These are phyloP conservation scores for Fusarium foetens DNA, from an alignment of 2,329 filamentous ascomycete species.

Conservation along the genomic window DNA sequence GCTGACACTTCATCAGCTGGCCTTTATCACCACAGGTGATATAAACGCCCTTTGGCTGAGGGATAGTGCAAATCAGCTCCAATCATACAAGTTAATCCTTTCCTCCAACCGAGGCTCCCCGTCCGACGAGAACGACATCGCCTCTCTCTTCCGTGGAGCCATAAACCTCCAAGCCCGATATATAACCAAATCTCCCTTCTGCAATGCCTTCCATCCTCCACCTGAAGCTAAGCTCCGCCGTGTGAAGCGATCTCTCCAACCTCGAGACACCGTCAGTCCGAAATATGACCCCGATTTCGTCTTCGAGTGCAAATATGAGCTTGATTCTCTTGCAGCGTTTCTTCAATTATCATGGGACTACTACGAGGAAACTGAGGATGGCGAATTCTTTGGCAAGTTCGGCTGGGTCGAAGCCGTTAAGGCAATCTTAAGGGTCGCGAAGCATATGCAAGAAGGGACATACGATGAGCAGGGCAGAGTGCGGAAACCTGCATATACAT, in stretches of 20 bases:
- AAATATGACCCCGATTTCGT: conserved; percentile 74
- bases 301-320: conserved; percentile 96
- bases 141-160: conserved; percentile 75
- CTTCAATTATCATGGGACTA: conserved; percentile 85
- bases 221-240: conserved; percentile 65
- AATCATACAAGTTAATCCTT: conserved; percentile 76
- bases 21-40: conserved; percentile 85
- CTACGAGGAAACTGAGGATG: conserved; percentile 76
- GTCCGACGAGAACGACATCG: conserved; percentile 63
- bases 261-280: conserved; percentile 69
- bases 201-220: conserved; percentile 94
- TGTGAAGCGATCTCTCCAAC: conserved; percentile 33
- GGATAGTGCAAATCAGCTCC: conserved; percentile 84
- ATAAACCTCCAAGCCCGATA: conserved; percentile 83
- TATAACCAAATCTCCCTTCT: conserved; percentile 78
- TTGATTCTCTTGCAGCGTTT: conserved; percentile 90
- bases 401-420: conserved; percentile 79
- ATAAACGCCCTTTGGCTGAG: conserved; percentile 95
- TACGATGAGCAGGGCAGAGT: conserved; percentile 71
- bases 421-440: conserved; percentile 73
- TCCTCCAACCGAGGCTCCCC: conserved; percentile 55
- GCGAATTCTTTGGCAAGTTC: conserved; percentile 75
- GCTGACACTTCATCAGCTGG: conserved; percentile 59
- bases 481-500: conserved; percentile 74
- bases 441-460: conserved; percentile 77